A percentile compares a stretch with the other conserved stretches of the same genome.
Evolutionary conservation across 208 protist genomes (phyloP).

Genomic region (Porcisia hertigi): DNA sequence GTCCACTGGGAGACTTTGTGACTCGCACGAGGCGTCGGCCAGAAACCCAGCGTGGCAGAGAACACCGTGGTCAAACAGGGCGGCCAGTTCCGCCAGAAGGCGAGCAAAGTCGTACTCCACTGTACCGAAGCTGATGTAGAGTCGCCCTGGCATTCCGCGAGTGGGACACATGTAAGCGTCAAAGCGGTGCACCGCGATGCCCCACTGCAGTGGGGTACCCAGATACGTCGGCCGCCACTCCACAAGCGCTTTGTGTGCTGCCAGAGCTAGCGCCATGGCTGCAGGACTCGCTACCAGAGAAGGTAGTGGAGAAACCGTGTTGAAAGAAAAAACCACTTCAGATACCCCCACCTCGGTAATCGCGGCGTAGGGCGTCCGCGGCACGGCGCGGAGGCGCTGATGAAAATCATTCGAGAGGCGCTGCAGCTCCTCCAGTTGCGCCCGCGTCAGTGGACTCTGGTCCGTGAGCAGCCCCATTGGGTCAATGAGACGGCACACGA

Average conservation of each 20-base stretch:
- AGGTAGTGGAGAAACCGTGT: constrained; percentile 25
- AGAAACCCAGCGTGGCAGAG: constrained; percentile 30
- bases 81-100: constrained; percentile 21
- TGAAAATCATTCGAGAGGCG: constrained; percentile 18
- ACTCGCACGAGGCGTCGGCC: constrained; percentile 16
- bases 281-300: constrained; percentile 21
- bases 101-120: constrained; percentile 25
- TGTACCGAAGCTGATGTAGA: constrained; percentile 22
- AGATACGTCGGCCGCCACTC: constrained; percentile 16
- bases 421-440: constrained; percentile 20
- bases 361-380: constrained; percentile 3
- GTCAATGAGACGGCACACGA: constrained; percentile 22
- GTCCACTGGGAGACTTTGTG: constrained; percentile 21
- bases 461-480: constrained; percentile 8
- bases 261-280: constrained; percentile 17
- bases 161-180: constrained; percentile 11
- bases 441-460: neutral
- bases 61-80: constrained; percentile 18
- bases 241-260: constrained; percentile 10
- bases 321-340: constrained; percentile 30
- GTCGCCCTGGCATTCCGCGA: constrained; percentile 11
- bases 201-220: constrained; percentile 16
- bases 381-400: constrained; percentile 17
- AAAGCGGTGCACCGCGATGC: constrained; percentile 28
- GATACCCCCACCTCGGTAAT: constrained; percentile 21